These are phyloP conservation scores for Chlorella sp. DNA, from an alignment of 139 green algal genomes.

Conservation along the genomic window DNA sequence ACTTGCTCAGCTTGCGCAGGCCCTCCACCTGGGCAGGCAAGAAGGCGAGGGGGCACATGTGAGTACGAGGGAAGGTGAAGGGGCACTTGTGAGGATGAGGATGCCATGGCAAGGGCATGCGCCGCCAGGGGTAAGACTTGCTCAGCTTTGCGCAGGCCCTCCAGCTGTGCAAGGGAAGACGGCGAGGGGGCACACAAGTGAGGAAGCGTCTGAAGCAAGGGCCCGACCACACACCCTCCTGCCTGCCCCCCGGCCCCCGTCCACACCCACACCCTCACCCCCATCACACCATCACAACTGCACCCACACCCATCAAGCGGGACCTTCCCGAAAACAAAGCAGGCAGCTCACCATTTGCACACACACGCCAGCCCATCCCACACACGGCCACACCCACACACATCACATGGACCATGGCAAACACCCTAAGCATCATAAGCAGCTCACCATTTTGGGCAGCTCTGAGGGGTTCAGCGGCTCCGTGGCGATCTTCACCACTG, in stretches of 20 bases:
- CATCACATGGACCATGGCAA: no score
- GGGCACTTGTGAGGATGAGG: no score
- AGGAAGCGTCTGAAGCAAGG: no score
- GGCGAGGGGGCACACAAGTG: background rate
- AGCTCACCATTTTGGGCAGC: slow-evolving; percentile 96
- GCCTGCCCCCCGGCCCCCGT: background rate
- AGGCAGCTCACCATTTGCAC: no score
- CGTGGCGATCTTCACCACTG: slow-evolving; percentile 95
- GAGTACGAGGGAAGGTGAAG: no score
- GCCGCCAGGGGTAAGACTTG: slow-evolving; percentile 62
- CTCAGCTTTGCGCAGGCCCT: slow-evolving; percentile 87
- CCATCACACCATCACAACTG: no score
- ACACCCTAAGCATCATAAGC: background rate
- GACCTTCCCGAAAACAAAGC: no score
- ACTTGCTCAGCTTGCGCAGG: slow-evolving; percentile 92
- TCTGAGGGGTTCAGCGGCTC: slow-evolving; percentile 97
- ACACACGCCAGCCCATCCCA: no score
- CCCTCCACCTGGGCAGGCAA: slow-evolving; percentile 35
- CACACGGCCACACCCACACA: no score
- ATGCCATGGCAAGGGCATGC: background rate
- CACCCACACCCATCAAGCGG: no score
- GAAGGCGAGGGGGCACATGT: background rate
- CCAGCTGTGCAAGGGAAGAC: background rate
- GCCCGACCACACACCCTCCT: no score
- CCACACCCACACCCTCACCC: no score